Conservation (phyloP, 257 asterid species). For the Cordia subcordata region DNA sequence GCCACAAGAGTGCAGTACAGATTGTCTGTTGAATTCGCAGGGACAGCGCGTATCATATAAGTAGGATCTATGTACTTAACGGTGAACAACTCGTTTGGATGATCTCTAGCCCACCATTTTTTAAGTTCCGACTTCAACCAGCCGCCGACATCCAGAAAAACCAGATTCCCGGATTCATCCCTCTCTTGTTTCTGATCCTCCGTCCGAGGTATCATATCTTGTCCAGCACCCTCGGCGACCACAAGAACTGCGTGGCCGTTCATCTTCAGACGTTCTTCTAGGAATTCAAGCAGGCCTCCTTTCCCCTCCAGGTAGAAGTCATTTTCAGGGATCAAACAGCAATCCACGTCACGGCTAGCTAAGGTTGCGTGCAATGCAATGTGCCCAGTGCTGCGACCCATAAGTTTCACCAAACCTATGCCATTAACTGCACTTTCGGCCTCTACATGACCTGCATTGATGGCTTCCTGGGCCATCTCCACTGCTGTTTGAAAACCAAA, state of each 20-base stretch:
- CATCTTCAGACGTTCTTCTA: constrained; percentile 28
- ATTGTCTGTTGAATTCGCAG: constrained; percentile 71
- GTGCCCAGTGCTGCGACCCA: constrained; percentile 91
- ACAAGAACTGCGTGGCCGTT: constrained; percentile 67
- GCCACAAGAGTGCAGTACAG: constrained; percentile 68
- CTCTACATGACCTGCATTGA: constrained; percentile 66
- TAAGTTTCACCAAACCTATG: constrained; percentile 72
- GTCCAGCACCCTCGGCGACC: constrained; percentile 84
- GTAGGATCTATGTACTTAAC: constrained; percentile 81
- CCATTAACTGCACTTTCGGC: constrained; percentile 83
- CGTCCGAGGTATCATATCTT: constrained; percentile 44
- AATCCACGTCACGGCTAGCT: constrained; percentile 77
- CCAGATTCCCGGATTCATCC: constrained; percentile 78
- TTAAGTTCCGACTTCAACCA: constrained; percentile 78
- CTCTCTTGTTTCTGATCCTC: constrained; percentile 37
- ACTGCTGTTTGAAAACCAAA: constrained; percentile 86
- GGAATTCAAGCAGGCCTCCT: constrained; percentile 68
- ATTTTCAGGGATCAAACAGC: constrained; percentile 74
- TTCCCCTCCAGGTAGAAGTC: constrained; percentile 59
- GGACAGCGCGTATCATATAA: constrained; percentile 69
- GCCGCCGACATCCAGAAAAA: constrained; percentile 64
- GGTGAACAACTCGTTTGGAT: constrained; percentile 48
- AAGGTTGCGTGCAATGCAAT: constrained; percentile 71
- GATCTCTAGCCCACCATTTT: constrained; percentile 77
- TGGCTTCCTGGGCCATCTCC: constrained; percentile 91